Base-by-base conservation (phyloP, 306 rosid genomes). In the Cajanus cajan region DNA sequence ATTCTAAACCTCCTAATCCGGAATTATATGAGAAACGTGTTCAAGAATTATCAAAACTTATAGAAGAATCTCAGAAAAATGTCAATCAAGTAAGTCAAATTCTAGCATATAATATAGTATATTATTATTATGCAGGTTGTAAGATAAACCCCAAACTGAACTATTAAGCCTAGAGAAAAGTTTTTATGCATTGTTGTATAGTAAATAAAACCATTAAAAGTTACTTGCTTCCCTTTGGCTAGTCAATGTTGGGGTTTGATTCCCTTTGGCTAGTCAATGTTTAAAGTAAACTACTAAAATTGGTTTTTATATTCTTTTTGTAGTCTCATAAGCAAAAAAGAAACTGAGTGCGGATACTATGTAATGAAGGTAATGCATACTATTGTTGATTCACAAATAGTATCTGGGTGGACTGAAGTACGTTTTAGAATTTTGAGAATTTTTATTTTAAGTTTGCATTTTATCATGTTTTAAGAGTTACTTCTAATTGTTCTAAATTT, bases 31-130 rank as follows among this genome's bases (percentile, higher is more conserved):
- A 91, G 88, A 93, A 82, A 74, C 93, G 88, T 43, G 79, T 91
- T 74, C 93, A 91, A 73, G 93, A 95, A 47, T 87, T 95, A 80
- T 85, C 97, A 65, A 87, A 93, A 78, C 89, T 86, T 75, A 82
- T 86, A 57, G 99, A 90, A 87, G 98, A 91, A 63, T 95, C 97
- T 80, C 94, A 95, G 67, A 89, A 79, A 78, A 91, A 84, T 84
- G 86, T 82, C 80, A 90, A 91, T 87, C 88, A 91, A 84, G 99
- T 95, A 85, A 84, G 86, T 74, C 66, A 70, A 71, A 61, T 41
- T 86, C 59, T 74, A 7, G 25, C 28, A 13, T 43, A 57, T 51
- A 21, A 65, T 40, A 7, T 82, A 59, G 22, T 36, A 21, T 74
- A 25, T 66, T 55, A 64, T 70, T 59, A n/a, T n/a, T n/a, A n/a